A percentile compares a stretch with the other conserved stretches of the same genome.
phyloP scores from a whole-genome alignment of 352 stramenopile species.

The Blastocystis sp. region DNA sequence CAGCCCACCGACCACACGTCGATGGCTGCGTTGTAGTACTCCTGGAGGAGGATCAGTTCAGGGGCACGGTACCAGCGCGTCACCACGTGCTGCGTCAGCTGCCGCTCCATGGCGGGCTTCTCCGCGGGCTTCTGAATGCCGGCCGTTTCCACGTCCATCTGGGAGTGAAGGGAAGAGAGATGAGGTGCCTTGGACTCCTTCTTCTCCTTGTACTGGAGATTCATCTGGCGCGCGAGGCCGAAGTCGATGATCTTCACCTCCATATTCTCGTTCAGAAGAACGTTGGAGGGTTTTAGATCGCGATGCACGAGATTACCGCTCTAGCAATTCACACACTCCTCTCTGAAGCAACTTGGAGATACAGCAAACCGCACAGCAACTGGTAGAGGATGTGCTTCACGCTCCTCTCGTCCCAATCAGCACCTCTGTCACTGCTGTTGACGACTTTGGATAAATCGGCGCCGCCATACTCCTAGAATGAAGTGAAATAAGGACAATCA shows the following conservation, averaged over 20 bases:
- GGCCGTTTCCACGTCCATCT: constrained; percentile 37
- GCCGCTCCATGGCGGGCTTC: constrained; percentile 74
- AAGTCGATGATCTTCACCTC: constrained; percentile 78
- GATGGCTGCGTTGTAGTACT: constrained; percentile 77
- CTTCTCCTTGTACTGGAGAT: constrained; percentile 54
- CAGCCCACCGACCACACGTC: constrained; percentile 77
- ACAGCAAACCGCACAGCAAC: constrained; percentile 90
- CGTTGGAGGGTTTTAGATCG: constrained; percentile 81
- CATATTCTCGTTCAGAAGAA: constrained; percentile 79
- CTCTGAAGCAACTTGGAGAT: constrained; percentile 77
- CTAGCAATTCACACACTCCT: not conserved
- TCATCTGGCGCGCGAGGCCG: constrained; percentile 75
- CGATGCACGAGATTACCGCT: constrained; percentile 75
- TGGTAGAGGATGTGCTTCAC: constrained; percentile 79
- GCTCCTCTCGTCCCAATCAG: constrained; percentile 76
- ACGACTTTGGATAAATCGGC: constrained; percentile 66
- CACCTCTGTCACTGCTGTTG: constrained; percentile 74
- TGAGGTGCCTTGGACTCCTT: constrained; percentile 21
- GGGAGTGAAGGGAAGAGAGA: not conserved
- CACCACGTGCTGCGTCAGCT: constrained; percentile 89
- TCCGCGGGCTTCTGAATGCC: constrained; percentile 4
- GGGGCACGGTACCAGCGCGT: constrained; percentile 89
- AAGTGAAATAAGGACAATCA: not conserved
- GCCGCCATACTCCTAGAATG: constrained; percentile 58
- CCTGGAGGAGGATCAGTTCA: constrained; percentile 85